Conservation (phyloP, 345 rosid species). For the Abelmoschus esculentus region DNA sequence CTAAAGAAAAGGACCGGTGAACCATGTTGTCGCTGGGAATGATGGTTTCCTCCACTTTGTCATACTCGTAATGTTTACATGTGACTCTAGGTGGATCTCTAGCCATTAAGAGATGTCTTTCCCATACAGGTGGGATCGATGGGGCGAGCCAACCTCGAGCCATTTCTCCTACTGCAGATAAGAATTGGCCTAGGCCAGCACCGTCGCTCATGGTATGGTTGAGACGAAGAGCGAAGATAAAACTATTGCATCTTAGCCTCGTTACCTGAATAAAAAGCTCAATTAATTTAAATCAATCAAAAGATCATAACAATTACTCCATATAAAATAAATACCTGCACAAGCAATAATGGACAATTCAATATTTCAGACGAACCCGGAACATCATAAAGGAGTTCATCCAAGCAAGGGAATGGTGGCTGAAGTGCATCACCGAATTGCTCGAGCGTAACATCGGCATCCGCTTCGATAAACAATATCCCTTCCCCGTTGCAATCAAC, state of each 20-base stretch:
- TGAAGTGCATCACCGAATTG: too few species aligned
- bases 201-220: conserved; percentile 50
- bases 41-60: conserved; percentile 18
- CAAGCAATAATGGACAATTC: neutral
- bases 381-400: too few species aligned
- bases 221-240: conserved; percentile 30
- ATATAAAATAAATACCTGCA: neutral
- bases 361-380: neutral
- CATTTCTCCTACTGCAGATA: conserved; percentile 36
- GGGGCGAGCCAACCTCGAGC: conserved; percentile 28
- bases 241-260: conserved; percentile 22
- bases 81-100: conserved; percentile 30
- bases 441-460: too few species aligned
- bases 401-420: too few species aligned
- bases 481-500: neutral
- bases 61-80: conserved; percentile 38
- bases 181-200: conserved; percentile 31
- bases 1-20: conserved; percentile 48
- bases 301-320: too few species aligned
- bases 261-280: too few species aligned
- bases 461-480: neutral
- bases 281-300: too few species aligned
- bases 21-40: conserved; percentile 20
- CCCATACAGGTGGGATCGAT: conserved; percentile 38
- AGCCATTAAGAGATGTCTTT: conserved; percentile 31